Evolutionary conservation across 768 basidiomycete species (phyloP), one percentile per base, ranked within the genome.

Genomic region (Boletus sp.): DNA sequence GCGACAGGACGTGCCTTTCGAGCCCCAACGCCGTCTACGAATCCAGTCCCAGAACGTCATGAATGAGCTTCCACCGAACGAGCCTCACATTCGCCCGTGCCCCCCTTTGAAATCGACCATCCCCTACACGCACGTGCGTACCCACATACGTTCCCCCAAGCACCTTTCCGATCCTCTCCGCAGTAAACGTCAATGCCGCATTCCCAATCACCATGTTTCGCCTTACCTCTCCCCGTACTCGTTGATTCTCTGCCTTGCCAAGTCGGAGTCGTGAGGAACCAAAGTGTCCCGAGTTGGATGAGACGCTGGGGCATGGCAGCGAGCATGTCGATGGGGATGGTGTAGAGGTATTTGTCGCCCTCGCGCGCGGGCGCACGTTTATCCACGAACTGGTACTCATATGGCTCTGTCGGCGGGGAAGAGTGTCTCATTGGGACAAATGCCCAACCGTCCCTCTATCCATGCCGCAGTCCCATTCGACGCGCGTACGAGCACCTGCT

Each of bases 231-330:
- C 72, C 65, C 2, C 83, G 81, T 27, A 82, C 61, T 14, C 63
- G 66, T 46, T 73, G 63, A 58, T 82, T 78, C 14, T 62, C 61
- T 9, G 63, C 59, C 29, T 73, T 61, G 21, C 71, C 75, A 0
- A 90, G 74, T 23, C 79, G 76, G 2, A 92, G 71, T 9, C 91
- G 80, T 2, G 83, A 83, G 1, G 88, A 85, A 5, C 88, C 89
- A 70, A 92, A 92, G 77, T 0, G 85, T 84, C 9, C 90, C 90
- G 14, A 93, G 63, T 52, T 86, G 82, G 15, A 93, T 63, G 27
- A 92, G 77, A 9, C 77, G 80, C 53, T 81, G 72, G 0, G 62
- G 32, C 3, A 39, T 47, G 0, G 21, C 50, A 0, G 50, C 51
- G 29, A 67, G 65, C 17, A 13, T 34, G 2, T 57, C 59, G 11